Evolutionary conservation across 2,329 filamentous ascomycete species (phyloP).

Genomic region (Xylariaceae sp.): DNA sequence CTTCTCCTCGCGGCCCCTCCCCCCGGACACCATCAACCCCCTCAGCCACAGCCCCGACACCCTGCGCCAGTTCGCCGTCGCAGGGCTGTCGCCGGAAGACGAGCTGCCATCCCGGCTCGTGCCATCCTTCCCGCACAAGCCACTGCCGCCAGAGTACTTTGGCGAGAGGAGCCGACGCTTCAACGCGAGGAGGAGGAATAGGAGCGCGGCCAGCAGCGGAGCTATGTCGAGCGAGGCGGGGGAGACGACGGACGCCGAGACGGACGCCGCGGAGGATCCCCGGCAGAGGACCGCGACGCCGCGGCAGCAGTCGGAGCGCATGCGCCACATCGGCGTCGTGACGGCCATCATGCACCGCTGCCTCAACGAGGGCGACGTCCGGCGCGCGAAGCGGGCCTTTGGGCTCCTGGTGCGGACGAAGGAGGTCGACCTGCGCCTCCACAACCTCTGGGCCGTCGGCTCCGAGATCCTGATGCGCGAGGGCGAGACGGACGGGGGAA

Average conservation of each 20-base stretch:
- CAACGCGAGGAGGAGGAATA: background rate
- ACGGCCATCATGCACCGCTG: conserved; percentile 68
- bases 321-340: conserved; percentile 61
- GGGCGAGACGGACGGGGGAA: conserved; percentile 32
- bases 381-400: conserved; percentile 70
- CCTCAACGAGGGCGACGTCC: conserved; percentile 65
- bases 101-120: conserved; percentile 33
- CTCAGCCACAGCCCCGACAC: conserved; percentile 49
- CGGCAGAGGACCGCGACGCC: conserved; percentile 8
- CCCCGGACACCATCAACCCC: conserved; percentile 44
- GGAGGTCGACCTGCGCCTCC: conserved; percentile 64
- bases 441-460: conserved; percentile 76
- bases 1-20: conserved; percentile 18
- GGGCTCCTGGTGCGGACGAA: conserved; percentile 60
- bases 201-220: background rate
- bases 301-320: conserved; percentile 30
- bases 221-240: no score
- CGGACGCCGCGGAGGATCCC: conserved; percentile 4
- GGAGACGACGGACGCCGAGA: background rate
- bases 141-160: conserved; percentile 23
- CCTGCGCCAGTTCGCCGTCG: conserved; percentile 48
- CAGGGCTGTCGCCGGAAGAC: conserved; percentile 47
- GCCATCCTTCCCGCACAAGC: conserved; percentile 49
- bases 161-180: background rate
- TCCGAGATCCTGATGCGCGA: conserved; percentile 76